These are phyloP conservation scores for Colletotrichum theobromicola DNA, from an alignment of 2,329 filamentous ascomycete species.

Conservation along the genomic window DNA sequence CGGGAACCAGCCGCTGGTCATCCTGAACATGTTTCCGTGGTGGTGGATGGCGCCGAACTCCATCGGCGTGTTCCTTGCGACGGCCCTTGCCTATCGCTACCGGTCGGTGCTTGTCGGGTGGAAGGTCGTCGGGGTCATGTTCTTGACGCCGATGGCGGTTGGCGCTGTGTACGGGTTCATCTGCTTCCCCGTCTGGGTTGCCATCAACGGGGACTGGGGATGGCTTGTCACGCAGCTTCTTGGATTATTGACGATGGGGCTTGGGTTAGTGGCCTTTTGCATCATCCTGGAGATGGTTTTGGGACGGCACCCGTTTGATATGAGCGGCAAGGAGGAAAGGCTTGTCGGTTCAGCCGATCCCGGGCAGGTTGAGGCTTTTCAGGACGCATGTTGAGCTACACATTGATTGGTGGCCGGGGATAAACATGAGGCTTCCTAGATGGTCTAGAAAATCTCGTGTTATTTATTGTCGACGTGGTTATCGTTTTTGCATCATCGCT, in stretches of 20 bases:
- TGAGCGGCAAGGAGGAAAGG: neutral
- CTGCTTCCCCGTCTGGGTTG: neutral
- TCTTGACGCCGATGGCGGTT: neutral
- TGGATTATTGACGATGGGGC: accelerated
- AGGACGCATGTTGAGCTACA: neutral
- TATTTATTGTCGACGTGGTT: too few relatives aligned
- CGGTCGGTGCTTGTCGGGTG: neutral
- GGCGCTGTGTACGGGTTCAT: neutral
- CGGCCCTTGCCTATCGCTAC: neutral
- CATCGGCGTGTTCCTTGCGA: neutral
- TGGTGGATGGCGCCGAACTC: neutral
- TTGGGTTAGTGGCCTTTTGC: neutral
- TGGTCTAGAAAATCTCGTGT: too few relatives aligned
- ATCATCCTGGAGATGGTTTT: neutral
- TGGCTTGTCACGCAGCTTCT: accelerated
- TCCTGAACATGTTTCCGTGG: neutral
- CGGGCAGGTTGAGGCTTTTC: neutral
- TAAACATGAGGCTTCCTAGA: too few relatives aligned
- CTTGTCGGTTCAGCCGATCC: accelerated
- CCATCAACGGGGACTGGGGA: neutral
- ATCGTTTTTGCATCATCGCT: too few relatives aligned
- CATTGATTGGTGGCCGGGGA: accelerated
- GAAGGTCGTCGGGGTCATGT: neutral
- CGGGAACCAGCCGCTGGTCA: neutral
- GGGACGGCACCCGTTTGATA: neutral